Base-by-base conservation (phyloP, 148 eudicot genomes). In the Persicaria maculosa region DNA sequence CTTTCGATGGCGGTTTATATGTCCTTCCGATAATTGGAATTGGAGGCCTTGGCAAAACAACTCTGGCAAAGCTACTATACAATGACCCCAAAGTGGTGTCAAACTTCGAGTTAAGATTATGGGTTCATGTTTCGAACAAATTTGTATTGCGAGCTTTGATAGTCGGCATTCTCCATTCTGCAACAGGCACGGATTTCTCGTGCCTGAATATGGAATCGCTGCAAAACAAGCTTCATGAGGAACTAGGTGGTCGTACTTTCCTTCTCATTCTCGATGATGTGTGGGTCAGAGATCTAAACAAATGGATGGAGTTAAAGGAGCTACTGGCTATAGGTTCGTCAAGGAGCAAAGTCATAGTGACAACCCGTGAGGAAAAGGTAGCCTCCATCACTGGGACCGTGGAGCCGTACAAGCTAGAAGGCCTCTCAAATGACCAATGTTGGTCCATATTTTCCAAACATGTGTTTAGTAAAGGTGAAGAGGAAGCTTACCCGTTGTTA, bases 291-390 rank as follows among this genome's bases (percentile, higher is more conserved):
- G 20, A 53, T 53, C 58, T 19, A 6, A 53, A 4, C 0, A 7
- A 15, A n/a, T 53, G 58, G 58, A 53, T 53, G 19, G 58, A 53
- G 17, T 15, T 53, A 5, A 15, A 53, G 5, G 58, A 53, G 5
- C 20, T 53, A 5, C 16, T 53, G 46, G 6, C 14, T 67, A 2
- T 40, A 0, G 78, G 79, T 65, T 53, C 58, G 16, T 59, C 72
- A 3, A 17, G 72, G 40, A 78, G 78, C 20, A 67, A 59, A 52
- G 48, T 82, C 47, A 15, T 82, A 43, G 79, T 78, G 3, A 82
- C 84, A 2, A 75, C 81, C 4, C 81, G 84, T 14, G 75, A 77
- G 5, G 1, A 57, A 5, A 46, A 1, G 68, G 74, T 75, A 0
- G 79, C 84, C 2, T 9, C 58, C 2, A 67, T 67, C 10, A 12